phyloP scores from a whole-genome alignment of 108 stramenopile genomes.

The Nitzschia inconspicua region DNA sequence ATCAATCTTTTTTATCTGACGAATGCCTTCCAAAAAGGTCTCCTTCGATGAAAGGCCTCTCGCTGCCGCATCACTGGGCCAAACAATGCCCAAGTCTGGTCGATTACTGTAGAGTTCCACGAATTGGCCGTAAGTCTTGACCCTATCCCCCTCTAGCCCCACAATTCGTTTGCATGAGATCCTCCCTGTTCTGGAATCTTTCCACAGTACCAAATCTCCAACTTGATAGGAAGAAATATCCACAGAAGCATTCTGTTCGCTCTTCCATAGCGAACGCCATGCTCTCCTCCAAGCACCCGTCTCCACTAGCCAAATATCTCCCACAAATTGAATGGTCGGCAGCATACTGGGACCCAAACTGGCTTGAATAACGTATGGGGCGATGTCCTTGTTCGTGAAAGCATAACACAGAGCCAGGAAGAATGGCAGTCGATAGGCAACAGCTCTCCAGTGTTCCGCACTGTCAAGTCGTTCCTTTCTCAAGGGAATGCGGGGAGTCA shows the following conservation, averaged over 20 bases:
- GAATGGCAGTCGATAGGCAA: conserved; percentile 30
- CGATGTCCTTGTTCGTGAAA: conserved; percentile 24
- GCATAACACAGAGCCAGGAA: conserved; percentile 7
- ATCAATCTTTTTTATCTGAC: not conserved
- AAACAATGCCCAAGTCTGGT: conserved; percentile 26
- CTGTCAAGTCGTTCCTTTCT: not conserved
- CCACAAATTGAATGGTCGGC: conserved; percentile 64
- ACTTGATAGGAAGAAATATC: conserved; percentile 13
- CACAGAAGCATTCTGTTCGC: not conserved
- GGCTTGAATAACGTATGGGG: conserved; percentile 55
- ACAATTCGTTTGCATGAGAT: conserved; percentile 69
- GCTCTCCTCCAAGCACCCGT: conserved; percentile 30
- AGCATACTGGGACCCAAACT: conserved; percentile 72
- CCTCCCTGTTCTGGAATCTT: conserved; percentile 37
- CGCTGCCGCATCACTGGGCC: conserved; percentile 24
- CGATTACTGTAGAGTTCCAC: conserved; percentile 31
- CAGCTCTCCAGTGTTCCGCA: conserved; percentile 15
- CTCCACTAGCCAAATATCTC: conserved; percentile 57
- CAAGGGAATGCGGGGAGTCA: conserved; percentile 1
- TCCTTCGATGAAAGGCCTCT: not conserved
- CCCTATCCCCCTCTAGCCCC: conserved; percentile 60
- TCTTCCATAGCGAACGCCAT: conserved; percentile 28
- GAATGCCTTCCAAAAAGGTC: not conserved
- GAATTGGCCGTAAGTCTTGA: conserved; percentile 57
- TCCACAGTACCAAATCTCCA: conserved; percentile 58